A percentile compares a stretch with the other conserved stretches of the same genome.
Conservation (phyloP, 2,329 filamentous ascomycete genomes). For the Tolypocladium amazonense region DNA sequence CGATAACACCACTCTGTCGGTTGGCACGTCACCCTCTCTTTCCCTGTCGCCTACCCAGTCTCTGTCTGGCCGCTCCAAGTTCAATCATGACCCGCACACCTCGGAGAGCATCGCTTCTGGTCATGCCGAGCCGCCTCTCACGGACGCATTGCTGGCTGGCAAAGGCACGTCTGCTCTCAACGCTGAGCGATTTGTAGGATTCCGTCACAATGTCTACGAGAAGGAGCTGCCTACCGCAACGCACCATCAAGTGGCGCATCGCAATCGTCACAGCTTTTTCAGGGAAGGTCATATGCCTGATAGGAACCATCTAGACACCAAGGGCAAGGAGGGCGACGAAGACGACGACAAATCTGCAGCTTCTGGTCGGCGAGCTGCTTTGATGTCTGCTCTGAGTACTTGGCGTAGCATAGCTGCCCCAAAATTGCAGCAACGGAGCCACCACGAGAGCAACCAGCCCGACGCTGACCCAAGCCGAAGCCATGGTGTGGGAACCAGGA, state of each 20-base stretch:
- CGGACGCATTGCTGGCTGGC: not conserved
- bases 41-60: conserved; percentile 11
- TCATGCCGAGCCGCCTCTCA: not conserved
- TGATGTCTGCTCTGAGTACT: conserved; percentile 9
- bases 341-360: not conserved
- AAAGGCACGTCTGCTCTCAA: not conserved
- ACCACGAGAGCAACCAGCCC: not conserved
- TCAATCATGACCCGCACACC: not conserved
- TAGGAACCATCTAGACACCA: not conserved
- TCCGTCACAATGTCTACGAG: not conserved
- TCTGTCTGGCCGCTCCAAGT: conserved; percentile 8
- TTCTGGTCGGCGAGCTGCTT: conserved; percentile 1
- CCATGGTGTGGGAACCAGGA: not conserved
- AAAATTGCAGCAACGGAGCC: not conserved
- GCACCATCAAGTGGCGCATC: not conserved
- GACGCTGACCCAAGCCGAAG: not conserved
- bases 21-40: conserved; percentile 10
- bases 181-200: not conserved
- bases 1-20: conserved; percentile 17
- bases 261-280: not conserved
- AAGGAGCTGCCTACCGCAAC: not conserved
- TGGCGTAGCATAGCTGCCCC: conserved; percentile 7
- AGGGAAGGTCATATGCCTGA: not conserved
- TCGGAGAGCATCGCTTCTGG: not conserved
- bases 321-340: not conserved